Base-by-base conservation (phyloP, 805 yeast genomes). In the Blastobotrys mokoenaii region DNA sequence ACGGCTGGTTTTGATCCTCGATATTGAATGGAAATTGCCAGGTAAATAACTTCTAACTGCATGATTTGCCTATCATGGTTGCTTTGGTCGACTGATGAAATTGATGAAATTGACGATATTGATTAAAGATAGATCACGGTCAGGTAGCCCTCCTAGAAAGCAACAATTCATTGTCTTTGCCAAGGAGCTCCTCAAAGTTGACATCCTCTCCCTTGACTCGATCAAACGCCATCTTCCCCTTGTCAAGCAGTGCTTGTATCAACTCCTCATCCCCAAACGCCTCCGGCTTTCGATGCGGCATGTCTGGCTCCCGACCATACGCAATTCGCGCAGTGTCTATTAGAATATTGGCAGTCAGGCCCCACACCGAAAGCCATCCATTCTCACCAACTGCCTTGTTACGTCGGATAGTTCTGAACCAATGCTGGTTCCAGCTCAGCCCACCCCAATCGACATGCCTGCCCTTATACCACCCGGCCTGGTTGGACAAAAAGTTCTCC, bases 321-420 rank as follows among this genome's bases (percentile, higher is more conserved):
- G 60, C 65, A 4, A 64, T 39, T 9, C 66, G 52, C 3, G 72
- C 72, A 9, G 58, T 51, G 44, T 68, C 73, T 1, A 68, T 51
- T 16, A 68, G 58, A 4, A 69, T 63, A 31, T 66, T 58, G 3
- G 72, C 72, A 1, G 72, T 68, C 17, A 68, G 50, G 0, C 72
- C 72, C 73, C 73, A 68, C 5, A 68, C 66, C 6, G 53, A 53
- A 43, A 57, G 51, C 45, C 52, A 54, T 15, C 53, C 54, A 1
- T 58, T 53, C 30, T 61, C 64, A 12, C 66, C 66, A 1, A 62
- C 52, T 10, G 42, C 29, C 44, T 61, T 62, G 14, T 51, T 52
- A 2, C 49, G 45, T 0, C 60, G 48, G 11, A 46, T 49, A 4
- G 64, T 49, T 9, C 55, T 39, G 48, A 63, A 64, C 43, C 57